Conservation (phyloP, 148 eudicot species). For the Simmondsia chinensis region DNA sequence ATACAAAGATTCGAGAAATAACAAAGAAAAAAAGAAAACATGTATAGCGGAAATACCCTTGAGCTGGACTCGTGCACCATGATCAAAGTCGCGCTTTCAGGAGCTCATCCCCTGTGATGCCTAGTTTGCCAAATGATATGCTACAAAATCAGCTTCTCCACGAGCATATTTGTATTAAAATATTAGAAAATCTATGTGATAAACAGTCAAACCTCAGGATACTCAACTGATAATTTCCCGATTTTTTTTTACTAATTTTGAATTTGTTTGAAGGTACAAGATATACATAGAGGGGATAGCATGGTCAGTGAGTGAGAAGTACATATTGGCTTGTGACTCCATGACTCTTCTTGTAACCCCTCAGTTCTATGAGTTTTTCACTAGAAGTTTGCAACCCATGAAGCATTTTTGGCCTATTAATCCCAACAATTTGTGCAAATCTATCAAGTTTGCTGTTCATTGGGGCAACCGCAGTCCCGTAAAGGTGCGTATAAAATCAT, state of each 20-base stretch:
- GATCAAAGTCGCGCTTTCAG: too few species aligned
- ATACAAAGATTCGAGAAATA: too few species aligned
- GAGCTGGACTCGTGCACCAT: too few species aligned
- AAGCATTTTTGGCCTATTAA: constrained; percentile 55
- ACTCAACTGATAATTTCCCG: too few species aligned
- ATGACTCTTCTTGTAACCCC: constrained; percentile 38
- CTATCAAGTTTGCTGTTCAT: constrained; percentile 41
- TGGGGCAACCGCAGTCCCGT: constrained; percentile 43
- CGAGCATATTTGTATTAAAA: too few species aligned
- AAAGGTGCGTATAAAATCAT: constrained; percentile 16
- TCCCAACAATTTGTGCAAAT: constrained; percentile 26
- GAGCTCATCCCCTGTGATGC: too few species aligned
- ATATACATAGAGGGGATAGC: constrained; percentile 58
- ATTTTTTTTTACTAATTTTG: not conserved
- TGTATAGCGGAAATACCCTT: too few species aligned
- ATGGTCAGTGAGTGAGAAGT: constrained; percentile 57
- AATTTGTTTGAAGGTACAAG: constrained; percentile 30
- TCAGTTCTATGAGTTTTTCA: constrained; percentile 42
- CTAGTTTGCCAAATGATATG: too few species aligned
- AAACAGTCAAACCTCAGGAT: too few species aligned
- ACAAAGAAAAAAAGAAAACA: too few species aligned
- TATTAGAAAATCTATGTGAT: too few species aligned
- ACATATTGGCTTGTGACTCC: constrained; percentile 48
- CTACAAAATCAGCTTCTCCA: too few species aligned
- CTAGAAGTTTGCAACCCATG: constrained; percentile 41